These are phyloP conservation scores for Lentinula aciculospora DNA, from an alignment of 768 basidiomycete species.

Conservation along the genomic window DNA sequence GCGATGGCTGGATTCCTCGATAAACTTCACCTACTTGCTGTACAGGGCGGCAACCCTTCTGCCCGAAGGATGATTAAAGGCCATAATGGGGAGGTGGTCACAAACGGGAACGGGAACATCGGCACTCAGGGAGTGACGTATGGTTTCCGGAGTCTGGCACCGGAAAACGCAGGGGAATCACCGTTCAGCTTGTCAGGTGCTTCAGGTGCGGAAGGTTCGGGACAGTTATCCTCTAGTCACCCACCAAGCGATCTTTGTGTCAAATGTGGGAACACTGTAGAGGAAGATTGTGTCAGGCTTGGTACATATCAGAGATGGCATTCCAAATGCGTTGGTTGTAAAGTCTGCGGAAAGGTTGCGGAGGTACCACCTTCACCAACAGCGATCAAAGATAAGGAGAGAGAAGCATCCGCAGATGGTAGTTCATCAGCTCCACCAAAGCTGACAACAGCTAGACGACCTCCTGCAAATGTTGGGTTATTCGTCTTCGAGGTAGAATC, in stretches of 20 bases:
- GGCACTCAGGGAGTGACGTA: conserved; percentile 88
- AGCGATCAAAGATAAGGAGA: conserved; percentile 18
- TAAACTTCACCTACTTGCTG: conserved; percentile 86
- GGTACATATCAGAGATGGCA: conserved; percentile 99
- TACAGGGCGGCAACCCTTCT: conserved; percentile 76
- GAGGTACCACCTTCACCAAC: conserved; percentile 41
- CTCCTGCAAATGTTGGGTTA: conserved; percentile 72
- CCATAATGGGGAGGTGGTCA: conserved; percentile 50
- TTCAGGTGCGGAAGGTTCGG: conserved; percentile 11
- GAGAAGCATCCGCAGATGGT: conserved; percentile 25
- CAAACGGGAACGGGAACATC: conserved; percentile 39
- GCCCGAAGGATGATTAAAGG: conserved; percentile 72
- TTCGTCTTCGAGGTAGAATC: conserved; percentile 78
- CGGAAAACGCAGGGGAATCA: conserved; percentile 85
- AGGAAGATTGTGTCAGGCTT: conserved; percentile 93
- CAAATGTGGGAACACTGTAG: conserved; percentile 84
- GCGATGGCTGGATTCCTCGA: conserved; percentile 90
- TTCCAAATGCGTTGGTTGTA: conserved; percentile 86
- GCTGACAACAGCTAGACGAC: conserved; percentile 58
- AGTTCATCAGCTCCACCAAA: conserved; percentile 34
- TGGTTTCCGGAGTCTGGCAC: conserved; percentile 88
- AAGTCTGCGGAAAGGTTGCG: conserved; percentile 71
- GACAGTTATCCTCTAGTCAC: conserved; percentile 52
- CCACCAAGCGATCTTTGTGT: conserved; percentile 91
- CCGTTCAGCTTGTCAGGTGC: conserved; percentile 42